Evolutionary conservation across 108 stramenopile species (phyloP), one percentile per base, ranked within the genome.

Genomic region (Thalassiosira profunda): DNA sequence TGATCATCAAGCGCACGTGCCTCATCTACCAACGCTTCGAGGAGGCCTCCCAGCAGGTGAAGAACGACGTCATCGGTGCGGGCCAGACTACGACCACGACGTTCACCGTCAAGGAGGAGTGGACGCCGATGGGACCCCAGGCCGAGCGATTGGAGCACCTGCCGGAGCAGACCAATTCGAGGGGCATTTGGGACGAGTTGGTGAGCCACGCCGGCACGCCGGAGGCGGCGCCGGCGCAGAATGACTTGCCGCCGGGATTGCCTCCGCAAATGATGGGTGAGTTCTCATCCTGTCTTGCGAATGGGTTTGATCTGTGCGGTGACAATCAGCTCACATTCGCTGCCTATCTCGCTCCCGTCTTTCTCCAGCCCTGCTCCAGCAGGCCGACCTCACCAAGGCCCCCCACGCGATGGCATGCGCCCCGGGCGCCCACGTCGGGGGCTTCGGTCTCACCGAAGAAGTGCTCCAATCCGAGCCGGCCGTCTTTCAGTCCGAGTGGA

Each of bases 1-100:
- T 82, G 47, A 41, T 79, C 15, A 49, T 82, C 20, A 79, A 70
- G 40, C 40, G 81, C 14, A 82, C 81, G 11, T 82, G 81, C 65
- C 55, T 68, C 56, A 82, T 82, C 44, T 82, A 70, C 31, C 81
- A 82, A 69, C 79, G 70, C 44, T 74, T 79, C 25, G 81, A 82
- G 45, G 28, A 69, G 9, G 49, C 77, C 5, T 3, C 53, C 0
- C 72, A 74, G 25, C 30, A 66, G 6, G 65, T 65, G 12, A 55
- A 79, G 59, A 79, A 70, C 25, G 73, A 79, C 42, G 45, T 58
- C 17, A 57, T 82, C 8, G 81, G 81, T 42, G 81, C 70, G 7
- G 81, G 81, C 11, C 66, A 79, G 48, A 82, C 81, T 0, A 74
- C 76, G 8, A 82, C 81, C 5, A 82, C 81, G 5, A 79, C 72